Conservation (phyloP, 2,329 filamentous ascomycete genomes). For the Penicillium sp. region DNA sequence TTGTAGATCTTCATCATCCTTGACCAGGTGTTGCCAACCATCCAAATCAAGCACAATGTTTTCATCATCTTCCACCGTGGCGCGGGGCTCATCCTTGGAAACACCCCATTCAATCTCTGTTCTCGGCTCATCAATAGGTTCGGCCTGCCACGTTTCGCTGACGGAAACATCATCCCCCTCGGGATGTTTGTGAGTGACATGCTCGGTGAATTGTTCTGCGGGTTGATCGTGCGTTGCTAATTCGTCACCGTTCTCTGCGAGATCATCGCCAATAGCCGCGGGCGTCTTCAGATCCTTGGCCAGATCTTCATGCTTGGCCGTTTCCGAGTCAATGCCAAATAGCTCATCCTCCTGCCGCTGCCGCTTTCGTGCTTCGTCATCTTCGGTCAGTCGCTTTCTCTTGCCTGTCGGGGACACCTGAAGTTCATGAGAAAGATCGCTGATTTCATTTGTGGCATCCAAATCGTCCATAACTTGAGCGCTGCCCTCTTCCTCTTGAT, state of each 20-base stretch:
- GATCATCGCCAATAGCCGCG: neutral
- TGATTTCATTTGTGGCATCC: neutral
- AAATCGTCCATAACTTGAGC: conserved; percentile 15
- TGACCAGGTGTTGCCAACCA: conserved; percentile 66
- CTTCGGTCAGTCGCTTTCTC: conserved; percentile 68
- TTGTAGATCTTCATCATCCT: conserved; percentile 65
- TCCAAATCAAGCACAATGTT: conserved; percentile 65
- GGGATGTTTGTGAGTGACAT: conserved; percentile 1
- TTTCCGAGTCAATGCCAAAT: conserved; percentile 62
- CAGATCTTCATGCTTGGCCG: conserved; percentile 51
- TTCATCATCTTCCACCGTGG: conserved; percentile 65
- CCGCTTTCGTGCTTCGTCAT: conserved; percentile 70
- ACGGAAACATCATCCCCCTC: conserved; percentile 10
- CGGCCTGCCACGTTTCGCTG: conserved; percentile 28
- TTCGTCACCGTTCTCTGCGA: conserved; percentile 3
- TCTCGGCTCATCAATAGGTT: conserved; percentile 32
- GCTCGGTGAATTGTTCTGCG: neutral
- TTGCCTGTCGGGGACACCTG: conserved; percentile 61
- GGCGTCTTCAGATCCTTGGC: conserved; percentile 32
- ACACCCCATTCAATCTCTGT: conserved; percentile 59
- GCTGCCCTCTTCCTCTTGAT: conserved; percentile 3
- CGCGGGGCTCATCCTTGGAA: conserved; percentile 56
- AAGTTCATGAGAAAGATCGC: conserved; percentile 27
- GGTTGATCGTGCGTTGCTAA: conserved; percentile 2
- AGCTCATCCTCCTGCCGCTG: conserved; percentile 82